phyloP scores from a whole-genome alignment of 2,329 filamentous ascomycete species.

The Cladosporium sphaerospermum region DNA sequence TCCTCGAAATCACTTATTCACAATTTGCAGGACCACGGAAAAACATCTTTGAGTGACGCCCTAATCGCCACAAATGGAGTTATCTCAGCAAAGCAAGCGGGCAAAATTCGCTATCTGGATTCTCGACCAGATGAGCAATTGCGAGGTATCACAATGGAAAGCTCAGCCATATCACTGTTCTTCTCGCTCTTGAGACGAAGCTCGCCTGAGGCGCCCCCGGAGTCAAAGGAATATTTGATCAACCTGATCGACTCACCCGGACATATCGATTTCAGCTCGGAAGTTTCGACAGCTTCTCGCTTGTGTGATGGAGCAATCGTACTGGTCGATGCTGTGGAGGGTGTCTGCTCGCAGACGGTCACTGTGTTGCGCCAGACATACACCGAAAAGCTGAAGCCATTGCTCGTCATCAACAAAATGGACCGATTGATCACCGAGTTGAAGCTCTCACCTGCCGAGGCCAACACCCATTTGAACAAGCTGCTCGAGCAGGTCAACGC shows the following conservation, averaged over 20 bases:
- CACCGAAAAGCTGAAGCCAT: constrained; percentile 89
- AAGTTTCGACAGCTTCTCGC: constrained; percentile 91
- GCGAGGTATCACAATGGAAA: constrained; percentile 99
- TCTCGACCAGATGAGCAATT: constrained; percentile 93
- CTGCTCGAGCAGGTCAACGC: constrained; percentile 94
- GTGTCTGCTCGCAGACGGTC: constrained; percentile 96
- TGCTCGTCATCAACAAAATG: constrained; percentile 98
- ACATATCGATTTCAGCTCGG: constrained; percentile 97
- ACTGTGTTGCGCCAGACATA: constrained; percentile 92
- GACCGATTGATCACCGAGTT: constrained; percentile 90
- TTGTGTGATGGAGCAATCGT: constrained; percentile 93
- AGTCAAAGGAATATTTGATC: constrained; percentile 84
- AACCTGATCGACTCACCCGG: constrained; percentile 97
- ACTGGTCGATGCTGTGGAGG: constrained; percentile 92
- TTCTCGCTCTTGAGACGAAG: constrained; percentile 83
- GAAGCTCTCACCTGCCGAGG: constrained; percentile 85
- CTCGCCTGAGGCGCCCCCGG: constrained; percentile 45
- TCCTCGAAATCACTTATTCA: constrained; percentile 45
- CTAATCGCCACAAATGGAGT: constrained; percentile 98
- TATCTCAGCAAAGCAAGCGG: constrained; percentile 93
- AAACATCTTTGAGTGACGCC: constrained; percentile 93
- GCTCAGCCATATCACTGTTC: constrained; percentile 91
- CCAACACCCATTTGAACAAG: constrained; percentile 81
- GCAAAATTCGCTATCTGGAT: constrained; percentile 96
- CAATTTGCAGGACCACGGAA: constrained; percentile 68